Evolutionary conservation across 1,139 yeast species (phyloP).

Genomic region (Pichia sp.): DNA sequence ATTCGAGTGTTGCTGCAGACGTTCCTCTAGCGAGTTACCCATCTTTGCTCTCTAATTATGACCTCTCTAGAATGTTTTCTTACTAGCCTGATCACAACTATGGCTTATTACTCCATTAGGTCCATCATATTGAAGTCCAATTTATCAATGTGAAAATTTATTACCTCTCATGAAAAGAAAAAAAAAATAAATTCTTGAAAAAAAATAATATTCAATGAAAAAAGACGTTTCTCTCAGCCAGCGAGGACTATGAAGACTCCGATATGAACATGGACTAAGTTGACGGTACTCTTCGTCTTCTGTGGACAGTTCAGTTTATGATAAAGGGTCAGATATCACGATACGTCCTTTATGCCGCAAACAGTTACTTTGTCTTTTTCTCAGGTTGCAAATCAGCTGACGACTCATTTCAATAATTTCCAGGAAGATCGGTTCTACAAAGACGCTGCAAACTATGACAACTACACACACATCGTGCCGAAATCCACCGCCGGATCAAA

Average conservation of each 20-base stretch:
- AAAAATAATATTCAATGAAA: conserved; percentile 1
- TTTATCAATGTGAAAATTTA: conserved; percentile 1
- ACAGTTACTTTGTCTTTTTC: conserved; percentile 62
- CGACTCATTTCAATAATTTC: conserved; percentile 74
- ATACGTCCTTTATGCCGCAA: conserved; percentile 6
- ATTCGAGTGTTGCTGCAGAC: conserved; percentile 75
- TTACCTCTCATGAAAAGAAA: not conserved
- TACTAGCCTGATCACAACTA: not conserved
- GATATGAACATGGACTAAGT: too few relatives aligned
- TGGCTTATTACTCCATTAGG: not conserved
- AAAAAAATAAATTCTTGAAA: not conserved
- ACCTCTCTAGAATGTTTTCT: not conserved
- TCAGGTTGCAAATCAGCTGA: conserved; percentile 64
- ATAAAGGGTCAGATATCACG: too few relatives aligned
- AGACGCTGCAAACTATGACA: conserved; percentile 10
- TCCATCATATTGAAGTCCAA: too few relatives aligned
- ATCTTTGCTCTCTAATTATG: conserved; percentile 14
- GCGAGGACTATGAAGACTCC: not conserved
- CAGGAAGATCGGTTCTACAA: conserved; percentile 71
- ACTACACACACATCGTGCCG: conserved; percentile 9
- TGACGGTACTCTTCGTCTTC: too few relatives aligned
- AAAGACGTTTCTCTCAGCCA: not conserved
- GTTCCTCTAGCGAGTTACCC: conserved; percentile 59
- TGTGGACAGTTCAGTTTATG: too few relatives aligned
- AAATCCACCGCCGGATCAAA: conserved; percentile 7